Evolutionary conservation across 148 eudicot species (phyloP), one percentile per base, ranked within the genome.

Genomic region (Euryodendron excelsum): DNA sequence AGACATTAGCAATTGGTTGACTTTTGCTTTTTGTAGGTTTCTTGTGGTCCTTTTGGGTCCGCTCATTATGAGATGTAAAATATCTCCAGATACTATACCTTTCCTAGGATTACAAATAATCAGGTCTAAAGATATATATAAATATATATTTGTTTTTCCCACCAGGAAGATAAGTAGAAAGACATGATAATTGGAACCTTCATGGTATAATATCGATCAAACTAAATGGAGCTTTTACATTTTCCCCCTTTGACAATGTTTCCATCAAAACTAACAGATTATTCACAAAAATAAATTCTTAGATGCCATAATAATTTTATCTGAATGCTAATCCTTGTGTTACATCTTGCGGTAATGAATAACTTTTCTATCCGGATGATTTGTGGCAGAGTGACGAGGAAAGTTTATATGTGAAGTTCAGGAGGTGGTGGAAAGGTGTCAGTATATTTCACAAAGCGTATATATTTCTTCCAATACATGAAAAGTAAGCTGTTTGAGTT

Each of bases 341-440:
- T 78, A 20, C 55, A 74, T 66, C 33, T 67, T 33, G 69, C 45
- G 25, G 69, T 39, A 30, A 58, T 69, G 47, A 78, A 27, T 77
- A 68, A 53, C 67, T 67, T 77, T 45, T 83, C 62, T 82, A 55
- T 30, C 60, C n/a, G 77, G 82, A 78, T 77, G 64, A 60, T 74
- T 34, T 82, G 82, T 75, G 87, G 93, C 87, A 83, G 83, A 73
- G 50, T 81, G 88, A 86, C 59, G 84, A 78, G 81, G 90, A 83
- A 86, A 79, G 82, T 60, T 83, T 84, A 71, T 96, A 92, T 80
- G 68, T 58, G 80, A 96, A 86, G 90, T 86, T 96, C 73, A 87
- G 98, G 78, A 91, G 97, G 85, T 96, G 99, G 98, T 96, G 99
- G 99, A 96, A 86, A 88, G 93, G 97, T 80, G 93, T 92, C 72